These are phyloP conservation scores for Xylaria digitata DNA, from an alignment of 2,329 filamentous ascomycete species.

Conservation along the genomic window DNA sequence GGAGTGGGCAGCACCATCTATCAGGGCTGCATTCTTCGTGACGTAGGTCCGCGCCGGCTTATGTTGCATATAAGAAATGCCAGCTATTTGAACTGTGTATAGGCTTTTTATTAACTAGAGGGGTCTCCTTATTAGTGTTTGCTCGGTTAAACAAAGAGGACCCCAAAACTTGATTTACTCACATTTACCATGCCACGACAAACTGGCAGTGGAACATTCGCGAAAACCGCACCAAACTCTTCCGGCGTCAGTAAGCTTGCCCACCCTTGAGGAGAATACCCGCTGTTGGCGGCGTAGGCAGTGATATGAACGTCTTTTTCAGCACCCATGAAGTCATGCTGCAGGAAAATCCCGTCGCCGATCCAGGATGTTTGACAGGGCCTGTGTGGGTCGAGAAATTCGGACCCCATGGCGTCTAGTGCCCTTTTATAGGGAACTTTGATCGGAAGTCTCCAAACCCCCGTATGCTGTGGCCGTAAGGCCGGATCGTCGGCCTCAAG, in stretches of 20 bases:
- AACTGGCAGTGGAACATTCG: slow-evolving; percentile 36
- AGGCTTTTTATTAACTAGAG: slow-evolving; percentile 47
- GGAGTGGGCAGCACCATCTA: slow-evolving; percentile 46
- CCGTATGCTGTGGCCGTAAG: slow-evolving; percentile 40
- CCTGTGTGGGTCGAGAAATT: slow-evolving; percentile 42
- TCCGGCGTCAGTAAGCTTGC: slow-evolving; percentile 48
- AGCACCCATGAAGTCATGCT: slow-evolving; percentile 43
- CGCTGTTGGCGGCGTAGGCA: slow-evolving; percentile 37
- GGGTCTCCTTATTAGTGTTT: slow-evolving; percentile 7
- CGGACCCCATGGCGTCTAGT: slow-evolving; percentile 44
- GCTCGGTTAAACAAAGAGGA: neutral
- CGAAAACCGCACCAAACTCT: slow-evolving; percentile 49
- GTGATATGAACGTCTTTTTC: slow-evolving; percentile 47
- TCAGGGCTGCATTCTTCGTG: slow-evolving; percentile 41
- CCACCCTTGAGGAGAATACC: slow-evolving; percentile 40
- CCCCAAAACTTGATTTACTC: slow-evolving; percentile 24
- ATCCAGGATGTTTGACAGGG: slow-evolving; percentile 47
- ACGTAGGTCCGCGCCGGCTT: slow-evolving; percentile 42
- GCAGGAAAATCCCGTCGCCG: slow-evolving; percentile 46
- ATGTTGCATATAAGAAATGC: slow-evolving; percentile 45
- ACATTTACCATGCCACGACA: slow-evolving; percentile 49
- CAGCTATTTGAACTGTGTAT: slow-evolving; percentile 49
- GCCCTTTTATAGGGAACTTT: slow-evolving; percentile 45
- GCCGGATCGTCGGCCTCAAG: slow-evolving; percentile 42
- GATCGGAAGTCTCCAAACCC: slow-evolving; percentile 47